Evolutionary conservation across 2,329 filamentous ascomycete species (phyloP), one percentile per base, ranked within the genome.

Genomic region (Mollisiaceae sp.): DNA sequence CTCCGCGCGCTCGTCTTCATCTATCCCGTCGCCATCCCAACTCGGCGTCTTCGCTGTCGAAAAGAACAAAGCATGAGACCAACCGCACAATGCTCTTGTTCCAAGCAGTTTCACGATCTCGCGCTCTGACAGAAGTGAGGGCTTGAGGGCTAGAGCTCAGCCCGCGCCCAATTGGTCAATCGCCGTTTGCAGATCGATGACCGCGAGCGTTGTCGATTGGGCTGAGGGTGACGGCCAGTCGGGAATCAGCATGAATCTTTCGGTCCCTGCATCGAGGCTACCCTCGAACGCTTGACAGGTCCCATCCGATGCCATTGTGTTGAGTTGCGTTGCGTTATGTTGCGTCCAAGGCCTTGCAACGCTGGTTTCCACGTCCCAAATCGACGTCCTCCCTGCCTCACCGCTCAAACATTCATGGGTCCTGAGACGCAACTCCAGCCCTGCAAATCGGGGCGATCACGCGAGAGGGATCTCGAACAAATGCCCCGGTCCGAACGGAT

Each of bases 361-460:
- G 67, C 70, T 65, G 67, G 60, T 69, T 69, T 71, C 70, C 70
- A 70, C 66, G 65, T 50, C 70, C 52, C 8, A 12, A 55, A 41
- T 27, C 50, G 55, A 55, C 39, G 50, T 43, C 41, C 36, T 43
- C 50, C 55, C 38, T 69, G 65, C 65, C 65, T 73, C 74, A 75
- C 74, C 74, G 73, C 74, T 74, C 73, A 73, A 74, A 75, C 74
- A 70, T 64, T 50, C 69, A 70, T 61, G 70, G 68, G 68, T 67
- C 62, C 61, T 67, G 69, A 69, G 69, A 71, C 70, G 70, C 52
- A 65, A 61, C 59, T 65, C 61, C 65, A 67, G 68, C 63, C 64
- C 64, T 65, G 66, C 59, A 59, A 65, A 64, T 47, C 63, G 47
- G 63, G 69, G 45, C 58, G 65, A 70, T 68, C 69, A 68, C 67